phyloP scores from a whole-genome alignment of 805 yeast species.

The Yarrowia yakushimensis region DNA sequence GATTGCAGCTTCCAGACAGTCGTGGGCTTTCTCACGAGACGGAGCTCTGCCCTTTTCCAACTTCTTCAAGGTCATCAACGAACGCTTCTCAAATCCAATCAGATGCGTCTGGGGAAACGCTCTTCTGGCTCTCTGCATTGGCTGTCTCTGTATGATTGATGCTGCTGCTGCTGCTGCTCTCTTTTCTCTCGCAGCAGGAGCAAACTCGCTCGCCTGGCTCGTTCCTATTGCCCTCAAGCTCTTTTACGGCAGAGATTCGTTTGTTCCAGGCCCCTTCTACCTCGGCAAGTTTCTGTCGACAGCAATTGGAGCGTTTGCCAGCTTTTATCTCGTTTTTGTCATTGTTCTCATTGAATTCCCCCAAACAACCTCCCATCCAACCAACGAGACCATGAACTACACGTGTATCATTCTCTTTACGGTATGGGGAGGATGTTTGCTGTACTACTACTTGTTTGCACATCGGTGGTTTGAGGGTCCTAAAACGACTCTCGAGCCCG shows the following conservation, averaged over 20 bases:
- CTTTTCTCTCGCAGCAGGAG: background rate
- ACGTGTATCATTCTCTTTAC: background rate
- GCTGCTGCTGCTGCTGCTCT: background rate
- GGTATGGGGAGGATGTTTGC: background rate
- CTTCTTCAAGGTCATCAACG: background rate
- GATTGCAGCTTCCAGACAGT: background rate
- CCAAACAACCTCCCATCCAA: background rate
- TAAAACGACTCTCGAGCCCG: background rate
- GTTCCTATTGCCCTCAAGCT: background rate
- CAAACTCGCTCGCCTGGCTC: background rate
- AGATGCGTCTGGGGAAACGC: conserved; percentile 4
- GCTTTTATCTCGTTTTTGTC: background rate
- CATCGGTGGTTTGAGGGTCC: background rate
- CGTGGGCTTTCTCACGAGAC: background rate
- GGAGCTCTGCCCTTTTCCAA: background rate
- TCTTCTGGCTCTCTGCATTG: background rate
- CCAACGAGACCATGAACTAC: background rate
- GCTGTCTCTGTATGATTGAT: background rate
- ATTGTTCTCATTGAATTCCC: background rate
- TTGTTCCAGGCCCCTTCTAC: background rate
- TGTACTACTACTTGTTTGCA: background rate
- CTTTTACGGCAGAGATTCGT: background rate
- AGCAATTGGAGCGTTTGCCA: background rate
- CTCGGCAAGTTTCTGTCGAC: background rate
- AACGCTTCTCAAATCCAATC: background rate